Base-by-base conservation (phyloP, 2,329 filamentous ascomycete genomes). In the Neonectria neomacrospora region DNA sequence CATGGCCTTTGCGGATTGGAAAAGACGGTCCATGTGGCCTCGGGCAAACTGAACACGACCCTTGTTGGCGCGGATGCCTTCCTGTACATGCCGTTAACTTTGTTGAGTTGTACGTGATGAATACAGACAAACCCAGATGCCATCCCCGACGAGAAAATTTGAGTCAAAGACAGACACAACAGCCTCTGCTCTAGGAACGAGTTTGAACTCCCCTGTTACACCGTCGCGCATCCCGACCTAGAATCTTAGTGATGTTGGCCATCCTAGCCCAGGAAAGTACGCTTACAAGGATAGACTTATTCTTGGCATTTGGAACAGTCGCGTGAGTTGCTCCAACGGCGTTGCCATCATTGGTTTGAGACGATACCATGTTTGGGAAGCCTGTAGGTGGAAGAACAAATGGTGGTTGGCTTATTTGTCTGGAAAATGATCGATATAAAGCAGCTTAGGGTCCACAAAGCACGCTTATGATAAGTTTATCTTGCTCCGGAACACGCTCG, bases 1-100 rank as follows among this genome's bases (percentile, higher is more conserved):
- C 73, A 75, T 75, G 22, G 73, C 73, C 23, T 74, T 74, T 23
- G 73, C 73, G 2, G 71, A 67, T 18, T 75, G 73, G 53, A 73
- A 75, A 1, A 75, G 65, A 1, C 73, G 67, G 56, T 73, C 64
- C 44, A 75, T 67, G 54, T 75, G 73, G 14, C 73, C 73, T 6
- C 60, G 56, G 11, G 72, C 73, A 61, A 75, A 75, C 26, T 75
- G 73, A 2, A 75, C 54, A 0, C 66, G 62, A 14, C 73, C 72
- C 16, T 59, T 56, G 42, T 67, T 64, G 2, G 72, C 69, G 16
- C 72, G 69, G n/a, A 74, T 73, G 22, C 72, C 72, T 45, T 74
- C 72, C 72, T 63, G 28, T 11, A 20, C 1, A 5, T 3, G 3
- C n/a, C 5, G 9, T 58, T 58, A 54, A 18, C 9, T 6, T 1